Evolutionary conservation across 306 rosid genomes (phyloP), one percentile per base, ranked within the genome.

Genomic region (Quercus gilva): DNA sequence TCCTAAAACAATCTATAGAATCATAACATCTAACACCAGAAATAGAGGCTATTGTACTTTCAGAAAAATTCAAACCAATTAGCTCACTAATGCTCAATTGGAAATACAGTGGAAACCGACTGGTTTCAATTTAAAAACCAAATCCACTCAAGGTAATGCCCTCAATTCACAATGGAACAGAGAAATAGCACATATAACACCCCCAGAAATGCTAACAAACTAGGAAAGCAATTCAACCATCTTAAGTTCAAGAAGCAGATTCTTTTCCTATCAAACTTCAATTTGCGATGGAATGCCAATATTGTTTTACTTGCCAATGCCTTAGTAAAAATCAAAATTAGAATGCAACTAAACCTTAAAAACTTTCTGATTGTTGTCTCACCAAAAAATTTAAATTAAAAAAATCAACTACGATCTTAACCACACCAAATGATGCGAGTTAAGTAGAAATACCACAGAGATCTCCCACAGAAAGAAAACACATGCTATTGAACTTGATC

Each of bases 191-290:
- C 57, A 86, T 43, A 73, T 59, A 33, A 72, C 41, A 73, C 56
- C 28, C 63, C 74, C 31, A 31, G 43, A 61, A 35, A 76, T 21
- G 41, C 75, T 74, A 60, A 17, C 7, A 69, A 43, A 53, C 79
- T 49, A 68, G 78, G 71, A 75, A 83, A 70, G 51, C 58, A 61
- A 37, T 80, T 80, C 84, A 71, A 29, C 29, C 76, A 71, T 64
- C 81, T 69, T 63, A 64, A 74, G 51, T 26, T 59, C 57, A 60
- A 73, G 79, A 41, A 35, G 28, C 19, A 79, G 55, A 43, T 21
- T 45, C 45, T 49, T 45, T 69, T 70, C 58, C 76, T 71, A 31
- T 1, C 71, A 64, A 64, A 64, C 71, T 5, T 64, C 43, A 25
- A 28, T 64, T 64, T 5, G 17, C 14, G 2, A 78, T 25, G 52